These are phyloP conservation scores for Agarophyton chilense DNA, from an alignment of 23 red algal genomes.

Conservation along the genomic window DNA sequence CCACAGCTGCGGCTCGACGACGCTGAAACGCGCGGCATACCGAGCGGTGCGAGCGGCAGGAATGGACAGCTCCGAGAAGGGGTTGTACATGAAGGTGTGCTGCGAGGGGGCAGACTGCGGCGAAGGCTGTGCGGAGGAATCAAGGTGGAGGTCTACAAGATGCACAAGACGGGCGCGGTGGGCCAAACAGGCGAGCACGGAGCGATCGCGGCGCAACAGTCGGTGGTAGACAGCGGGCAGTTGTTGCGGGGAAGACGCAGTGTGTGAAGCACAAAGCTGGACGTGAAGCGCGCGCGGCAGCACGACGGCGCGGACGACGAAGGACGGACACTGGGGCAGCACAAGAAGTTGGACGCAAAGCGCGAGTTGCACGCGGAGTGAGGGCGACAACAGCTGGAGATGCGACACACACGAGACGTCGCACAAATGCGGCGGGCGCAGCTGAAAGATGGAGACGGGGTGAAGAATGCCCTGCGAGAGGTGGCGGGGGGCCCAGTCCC, in stretches of 20 bases:
- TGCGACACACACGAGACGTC: background rate
- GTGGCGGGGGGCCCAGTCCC: constrained; percentile 41
- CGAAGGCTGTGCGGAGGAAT: background rate
- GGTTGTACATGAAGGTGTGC: background rate
- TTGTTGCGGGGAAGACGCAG: background rate
- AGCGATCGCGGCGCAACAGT: background rate
- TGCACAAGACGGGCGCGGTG: background rate
- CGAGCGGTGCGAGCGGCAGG: background rate
- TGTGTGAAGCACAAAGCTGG: background rate
- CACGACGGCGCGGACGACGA: background rate
- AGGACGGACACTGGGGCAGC: too few relatives aligned
- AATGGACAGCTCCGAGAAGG: background rate
- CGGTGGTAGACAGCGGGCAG: background rate
- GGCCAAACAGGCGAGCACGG: background rate
- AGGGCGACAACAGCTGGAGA: too few relatives aligned
- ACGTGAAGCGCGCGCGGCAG: background rate
- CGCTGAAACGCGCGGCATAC: background rate
- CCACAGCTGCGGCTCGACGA: constrained; percentile 22
- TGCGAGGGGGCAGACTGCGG: background rate
- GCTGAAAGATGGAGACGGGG: background rate
- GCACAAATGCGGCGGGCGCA: background rate
- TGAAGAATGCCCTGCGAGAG: background rate
- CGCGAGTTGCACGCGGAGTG: too few relatives aligned
- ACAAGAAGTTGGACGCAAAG: too few relatives aligned
- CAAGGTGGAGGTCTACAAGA: background rate